These are phyloP conservation scores for Dictyostelium purpureum DNA, from an alignment of 78 protist genomes.

Conservation along the genomic window DNA sequence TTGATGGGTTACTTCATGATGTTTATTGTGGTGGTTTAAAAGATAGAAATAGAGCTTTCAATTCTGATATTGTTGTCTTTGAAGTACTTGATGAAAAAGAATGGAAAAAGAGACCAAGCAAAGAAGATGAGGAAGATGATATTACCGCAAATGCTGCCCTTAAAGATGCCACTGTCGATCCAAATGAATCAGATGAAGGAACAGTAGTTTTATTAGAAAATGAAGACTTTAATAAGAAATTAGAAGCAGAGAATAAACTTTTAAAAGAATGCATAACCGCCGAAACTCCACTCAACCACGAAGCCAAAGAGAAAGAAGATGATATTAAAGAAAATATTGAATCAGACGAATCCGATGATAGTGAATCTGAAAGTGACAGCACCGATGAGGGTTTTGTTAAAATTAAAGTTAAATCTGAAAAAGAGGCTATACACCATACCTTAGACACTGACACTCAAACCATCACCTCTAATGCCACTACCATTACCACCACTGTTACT, in stretches of 20 bases:
- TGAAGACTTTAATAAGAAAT: not conserved
- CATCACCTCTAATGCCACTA: constrained; percentile 11
- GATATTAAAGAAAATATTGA: not conserved
- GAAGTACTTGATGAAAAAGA: constrained; percentile 46
- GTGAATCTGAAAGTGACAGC: not conserved
- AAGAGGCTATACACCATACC: not conserved
- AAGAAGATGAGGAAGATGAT: constrained; percentile 23
- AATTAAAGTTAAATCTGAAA: not conserved
- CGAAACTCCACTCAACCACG: not conserved
- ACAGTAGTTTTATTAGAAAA: constrained; percentile 12
- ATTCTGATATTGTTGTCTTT: constrained; percentile 80
- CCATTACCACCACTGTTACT: not conserved
- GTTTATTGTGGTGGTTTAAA: constrained; percentile 39
- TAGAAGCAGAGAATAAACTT: not conserved
- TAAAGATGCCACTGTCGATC: constrained; percentile 18
- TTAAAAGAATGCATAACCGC: not conserved
- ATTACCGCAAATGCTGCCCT: not conserved
- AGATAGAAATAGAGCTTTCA: constrained; percentile 76
- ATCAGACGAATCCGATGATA: not conserved
- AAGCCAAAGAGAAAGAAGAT: not conserved
- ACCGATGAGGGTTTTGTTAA: not conserved
- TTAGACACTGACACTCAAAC: not conserved
- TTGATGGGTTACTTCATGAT: constrained; percentile 40
- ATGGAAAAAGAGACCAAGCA: constrained; percentile 50
- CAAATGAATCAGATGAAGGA: constrained; percentile 57